A percentile compares a stretch with the other conserved stretches of the same genome.
These are phyloP conservation scores for Taphrina populina DNA, from an alignment of 1,139 yeast species.

Conservation along the genomic window DNA sequence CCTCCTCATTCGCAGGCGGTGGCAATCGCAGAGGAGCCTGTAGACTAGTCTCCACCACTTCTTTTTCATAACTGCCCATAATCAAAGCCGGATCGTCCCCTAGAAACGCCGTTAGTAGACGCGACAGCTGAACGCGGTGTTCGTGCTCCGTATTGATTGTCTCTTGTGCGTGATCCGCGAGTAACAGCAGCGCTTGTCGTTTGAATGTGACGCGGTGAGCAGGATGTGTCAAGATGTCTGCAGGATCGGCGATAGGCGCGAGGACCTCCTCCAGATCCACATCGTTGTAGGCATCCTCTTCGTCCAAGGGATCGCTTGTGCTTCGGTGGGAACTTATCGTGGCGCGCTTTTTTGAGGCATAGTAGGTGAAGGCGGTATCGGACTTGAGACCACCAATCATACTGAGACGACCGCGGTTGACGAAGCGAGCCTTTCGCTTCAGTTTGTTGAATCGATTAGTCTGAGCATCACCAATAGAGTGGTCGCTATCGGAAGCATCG, in stretches of 20 bases:
- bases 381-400: slow-evolving; percentile 19
- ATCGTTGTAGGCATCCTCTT: slow-evolving; percentile 33
- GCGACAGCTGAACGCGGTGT: slow-evolving; percentile 26
- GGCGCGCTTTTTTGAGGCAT: slow-evolving; percentile 5
- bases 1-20: slow-evolving; percentile 1
- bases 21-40: slow-evolving; percentile 7
- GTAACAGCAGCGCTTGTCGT: slow-evolving; percentile 21
- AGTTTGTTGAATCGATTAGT: slow-evolving; percentile 33
- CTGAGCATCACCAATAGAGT: slow-evolving; percentile 25
- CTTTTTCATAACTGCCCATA: slow-evolving; percentile 19
- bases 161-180: slow-evolving; percentile 32
- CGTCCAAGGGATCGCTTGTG: slow-evolving; percentile 10
- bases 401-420: slow-evolving; percentile 27
- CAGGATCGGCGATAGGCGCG: slow-evolving; percentile 32
- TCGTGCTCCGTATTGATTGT: slow-evolving; percentile 31
- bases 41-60: slow-evolving; percentile 13
- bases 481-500: slow-evolving; percentile 32
- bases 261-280: slow-evolving; percentile 32
- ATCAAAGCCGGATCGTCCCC: slow-evolving; percentile 33
- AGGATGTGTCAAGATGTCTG: slow-evolving; percentile 31
- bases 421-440: slow-evolving; percentile 34
- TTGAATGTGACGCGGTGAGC: slow-evolving; percentile 22
- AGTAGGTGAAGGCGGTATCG: slow-evolving; percentile 9
- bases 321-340: slow-evolving; percentile 4
- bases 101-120: slow-evolving; percentile 30